These are phyloP conservation scores for Lactarius deliciosus DNA, from an alignment of 768 basidiomycete genomes.

Conservation along the genomic window DNA sequence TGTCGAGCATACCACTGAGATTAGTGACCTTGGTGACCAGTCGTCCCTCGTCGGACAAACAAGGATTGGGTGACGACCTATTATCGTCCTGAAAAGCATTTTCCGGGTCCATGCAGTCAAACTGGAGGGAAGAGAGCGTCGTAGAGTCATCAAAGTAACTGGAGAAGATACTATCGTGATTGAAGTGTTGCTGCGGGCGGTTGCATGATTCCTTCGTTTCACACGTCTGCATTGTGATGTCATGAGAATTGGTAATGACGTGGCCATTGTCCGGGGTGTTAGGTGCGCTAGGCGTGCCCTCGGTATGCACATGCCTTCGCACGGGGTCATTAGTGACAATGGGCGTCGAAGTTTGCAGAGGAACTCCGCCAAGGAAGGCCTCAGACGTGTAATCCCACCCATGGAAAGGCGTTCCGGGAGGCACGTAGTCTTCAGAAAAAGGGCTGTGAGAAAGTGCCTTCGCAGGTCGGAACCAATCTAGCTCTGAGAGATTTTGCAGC, in stretches of 20 bases:
- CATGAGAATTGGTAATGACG: neutral
- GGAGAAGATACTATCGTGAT: conserved; percentile 28
- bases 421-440: conserved; percentile 26
- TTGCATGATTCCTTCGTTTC: neutral
- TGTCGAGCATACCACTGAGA: conserved; percentile 26
- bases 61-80: neutral
- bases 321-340: conserved; percentile 6
- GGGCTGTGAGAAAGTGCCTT: conserved; percentile 33
- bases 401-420: conserved; percentile 26
- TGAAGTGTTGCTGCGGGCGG: neutral
- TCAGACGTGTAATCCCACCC: conserved; percentile 20
- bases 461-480: conserved; percentile 36
- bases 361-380: conserved; percentile 23
- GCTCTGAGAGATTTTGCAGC: conserved; percentile 26
- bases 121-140: neutral
- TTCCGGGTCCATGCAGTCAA: neutral
- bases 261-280: conserved; percentile 13
- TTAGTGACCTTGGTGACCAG: conserved; percentile 14
- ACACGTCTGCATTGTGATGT: neutral
- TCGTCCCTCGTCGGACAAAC: conserved; percentile 13
- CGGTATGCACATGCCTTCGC: neutral
- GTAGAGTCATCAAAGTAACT: conserved; percentile 21
- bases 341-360: conserved; percentile 29
- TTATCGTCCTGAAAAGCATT: neutral
- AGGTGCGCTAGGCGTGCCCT: conserved; percentile 14